These are phyloP conservation scores for Lentinula lateritia DNA, from an alignment of 768 basidiomycete species.

Conservation along the genomic window DNA sequence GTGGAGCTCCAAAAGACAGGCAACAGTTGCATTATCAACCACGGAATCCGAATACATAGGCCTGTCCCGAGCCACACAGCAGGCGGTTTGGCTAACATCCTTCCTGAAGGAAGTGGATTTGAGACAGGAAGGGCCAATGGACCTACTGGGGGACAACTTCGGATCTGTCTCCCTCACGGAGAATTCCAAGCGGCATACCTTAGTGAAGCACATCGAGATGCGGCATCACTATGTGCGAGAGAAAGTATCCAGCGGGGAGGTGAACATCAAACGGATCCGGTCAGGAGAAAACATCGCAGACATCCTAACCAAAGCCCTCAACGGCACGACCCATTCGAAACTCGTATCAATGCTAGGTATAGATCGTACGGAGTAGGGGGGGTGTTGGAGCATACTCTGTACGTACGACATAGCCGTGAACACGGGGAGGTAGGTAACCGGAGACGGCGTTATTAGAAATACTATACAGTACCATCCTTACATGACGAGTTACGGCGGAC, in stretches of 20 bases:
- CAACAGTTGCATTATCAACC: too few relatives aligned
- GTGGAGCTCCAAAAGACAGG: conserved; percentile 18
- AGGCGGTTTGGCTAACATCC: conserved; percentile 21
- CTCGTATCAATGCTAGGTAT: not conserved
- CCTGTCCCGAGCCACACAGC: conserved; percentile 14
- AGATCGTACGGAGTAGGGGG: not conserved
- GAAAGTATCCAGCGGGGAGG: not conserved
- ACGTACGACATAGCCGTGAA: too few relatives aligned
- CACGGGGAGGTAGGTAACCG: too few relatives aligned
- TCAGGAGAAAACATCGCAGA: conserved; percentile 9
- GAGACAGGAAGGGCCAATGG: not conserved
- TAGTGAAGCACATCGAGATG: conserved; percentile 26
- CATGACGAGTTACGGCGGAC: too few relatives aligned
- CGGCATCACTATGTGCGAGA: conserved; percentile 8
- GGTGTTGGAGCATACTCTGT: not conserved
- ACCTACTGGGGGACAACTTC: too few relatives aligned
- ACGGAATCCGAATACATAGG: conserved; percentile 13
- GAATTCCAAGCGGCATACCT: conserved; percentile 19
- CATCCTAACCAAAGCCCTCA: conserved; percentile 12
- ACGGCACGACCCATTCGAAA: not conserved
- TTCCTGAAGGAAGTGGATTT: conserved; percentile 19
- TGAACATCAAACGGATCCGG: conserved; percentile 5
- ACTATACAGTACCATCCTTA: too few relatives aligned
- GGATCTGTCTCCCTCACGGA: conserved; percentile 22
- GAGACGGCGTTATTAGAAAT: too few relatives aligned